phyloP scores from a whole-genome alignment of 208 protist species.

The Leishmania gerbilli region DNA sequence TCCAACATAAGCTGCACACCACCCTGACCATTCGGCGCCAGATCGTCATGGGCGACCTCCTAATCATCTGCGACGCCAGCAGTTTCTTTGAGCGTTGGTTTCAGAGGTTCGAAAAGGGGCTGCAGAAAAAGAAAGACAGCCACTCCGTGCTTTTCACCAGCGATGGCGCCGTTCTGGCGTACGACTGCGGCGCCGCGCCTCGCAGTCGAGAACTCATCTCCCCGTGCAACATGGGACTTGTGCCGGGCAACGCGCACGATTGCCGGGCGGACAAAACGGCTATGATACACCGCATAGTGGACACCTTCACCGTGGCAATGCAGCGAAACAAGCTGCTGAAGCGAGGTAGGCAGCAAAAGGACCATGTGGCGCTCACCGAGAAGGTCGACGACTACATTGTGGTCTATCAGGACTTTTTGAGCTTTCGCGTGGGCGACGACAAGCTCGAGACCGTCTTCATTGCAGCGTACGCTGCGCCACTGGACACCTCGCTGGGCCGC shows the following conservation, averaged over 20 bases:
- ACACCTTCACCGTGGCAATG: slow-evolving; percentile 15
- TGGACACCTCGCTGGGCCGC: slow-evolving; percentile 29
- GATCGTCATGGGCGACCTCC: not conserved
- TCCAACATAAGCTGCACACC: slow-evolving; percentile 2
- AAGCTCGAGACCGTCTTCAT: slow-evolving; percentile 40
- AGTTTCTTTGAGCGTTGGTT: slow-evolving; percentile 48
- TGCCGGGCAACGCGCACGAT: rapidly evolving
- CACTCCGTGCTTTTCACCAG: slow-evolving; percentile 45
- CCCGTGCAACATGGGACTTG: slow-evolving; percentile 4
- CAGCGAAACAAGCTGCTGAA: not conserved
- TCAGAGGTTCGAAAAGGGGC: slow-evolving; percentile 27
- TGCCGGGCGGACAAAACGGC: slow-evolving; percentile 10
- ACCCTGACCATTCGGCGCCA: slow-evolving; percentile 31
- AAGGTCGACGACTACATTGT: slow-evolving; percentile 32
- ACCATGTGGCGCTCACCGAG: slow-evolving; percentile 14
- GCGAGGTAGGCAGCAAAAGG: slow-evolving; percentile 4
- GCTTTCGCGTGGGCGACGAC: slow-evolving; percentile 22
- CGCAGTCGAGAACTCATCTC: not conserved
- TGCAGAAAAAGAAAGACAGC: slow-evolving; percentile 45
- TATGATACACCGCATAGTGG: slow-evolving; percentile 33
- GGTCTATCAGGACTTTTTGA: slow-evolving; percentile 48
- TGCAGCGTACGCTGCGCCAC: slow-evolving; percentile 52
- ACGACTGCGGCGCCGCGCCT: slow-evolving; percentile 16
- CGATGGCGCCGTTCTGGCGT: slow-evolving; percentile 36
- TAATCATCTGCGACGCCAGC: slow-evolving; percentile 36